Evolutionary conservation across 208 protist species (phyloP).

Genomic region (Leptomonas seymouri): DNA sequence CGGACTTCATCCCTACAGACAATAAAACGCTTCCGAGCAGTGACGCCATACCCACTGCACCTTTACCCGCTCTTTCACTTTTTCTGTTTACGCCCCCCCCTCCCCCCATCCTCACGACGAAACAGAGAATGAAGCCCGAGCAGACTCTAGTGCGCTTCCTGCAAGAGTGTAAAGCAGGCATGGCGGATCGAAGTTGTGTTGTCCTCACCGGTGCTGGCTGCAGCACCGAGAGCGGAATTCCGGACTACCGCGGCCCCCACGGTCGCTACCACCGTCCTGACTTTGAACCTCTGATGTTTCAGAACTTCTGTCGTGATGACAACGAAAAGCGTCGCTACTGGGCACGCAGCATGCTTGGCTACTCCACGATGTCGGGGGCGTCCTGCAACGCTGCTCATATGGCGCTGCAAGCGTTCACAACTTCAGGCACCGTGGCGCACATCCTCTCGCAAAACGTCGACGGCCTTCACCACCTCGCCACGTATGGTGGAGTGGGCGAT

Average conservation of each 20-base stretch:
- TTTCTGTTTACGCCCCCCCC: neutral
- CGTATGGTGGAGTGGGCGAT: slow-evolving; percentile 51
- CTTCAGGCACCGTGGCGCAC: slow-evolving; percentile 40
- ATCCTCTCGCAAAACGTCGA: slow-evolving; percentile 87
- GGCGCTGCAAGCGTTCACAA: slow-evolving; percentile 43
- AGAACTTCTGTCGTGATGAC: slow-evolving; percentile 64
- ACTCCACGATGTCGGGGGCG: slow-evolving; percentile 51
- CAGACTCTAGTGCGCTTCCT: slow-evolving; percentile 40
- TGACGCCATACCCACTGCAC: too few relatives aligned
- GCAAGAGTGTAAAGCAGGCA: slow-evolving; percentile 4
- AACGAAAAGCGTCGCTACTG: slow-evolving; percentile 79
- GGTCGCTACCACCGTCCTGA: slow-evolving; percentile 69
- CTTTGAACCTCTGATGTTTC: slow-evolving; percentile 71
- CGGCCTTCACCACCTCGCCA: slow-evolving; percentile 79
- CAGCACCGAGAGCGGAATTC: slow-evolving; percentile 86
- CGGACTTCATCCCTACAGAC: too few relatives aligned
- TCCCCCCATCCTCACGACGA: too few relatives aligned
- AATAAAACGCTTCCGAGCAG: too few relatives aligned
- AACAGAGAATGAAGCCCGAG: slow-evolving; percentile 14
- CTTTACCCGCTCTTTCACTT: neutral
- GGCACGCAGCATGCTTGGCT: slow-evolving; percentile 78
- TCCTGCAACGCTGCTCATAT: slow-evolving; percentile 72
- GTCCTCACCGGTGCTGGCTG: slow-evolving; percentile 84
- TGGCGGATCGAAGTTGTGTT: slow-evolving; percentile 27
- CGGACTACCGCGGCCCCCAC: slow-evolving; percentile 77